Evolutionary conservation across 352 stramenopile genomes (phyloP), one percentile per base, ranked within the genome.

Genomic region (Pythium brachiatum): DNA sequence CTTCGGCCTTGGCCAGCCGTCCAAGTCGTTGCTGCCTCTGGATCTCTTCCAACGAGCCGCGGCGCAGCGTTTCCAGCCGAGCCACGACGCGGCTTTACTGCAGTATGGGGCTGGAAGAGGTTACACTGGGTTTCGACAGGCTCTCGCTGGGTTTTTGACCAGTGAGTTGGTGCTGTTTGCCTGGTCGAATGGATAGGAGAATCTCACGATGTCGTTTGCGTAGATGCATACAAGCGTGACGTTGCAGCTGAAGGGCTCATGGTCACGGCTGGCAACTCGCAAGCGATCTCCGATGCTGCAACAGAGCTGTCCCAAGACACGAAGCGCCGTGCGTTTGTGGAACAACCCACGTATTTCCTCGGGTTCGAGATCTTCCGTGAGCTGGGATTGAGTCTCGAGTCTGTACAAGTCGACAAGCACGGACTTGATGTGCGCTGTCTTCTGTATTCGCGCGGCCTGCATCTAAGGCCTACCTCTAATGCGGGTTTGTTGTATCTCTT

Each of bases 281-380:
- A 97, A 68, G 91, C 86, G 15, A 81, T 98, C n/a, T 92, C 93
- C 11, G 81, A 98, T 29, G 67, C 92, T 0, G 91, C 84, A 29
- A 88, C 88, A 21, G 70, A 77, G 20, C 86, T 92, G 23, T 77
- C 86, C 16, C 74, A 81, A 52, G 79, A 78, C 50, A 89, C 83
- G 56, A 92, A 96, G 74, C 78, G 89, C 18, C 41, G 51, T 15
- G 89, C 97, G 13, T 93, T 95, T 60, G 79, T 97, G 3, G 92
- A 98, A 68, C 76, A 93, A 18, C 94, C 93, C 12, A 97, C 91
- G 5, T 98, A 98, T 70, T 98, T 98, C 59, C 69, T 98, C 13
- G 91, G 84, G 8, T 81, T 90, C 36, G 75, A 90, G 38, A 97
- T 98, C 74, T 98, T 98, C 53, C 76, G 76, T 31, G 92, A 96